Conservation (phyloP, 2,329 filamentous ascomycete species). For the Colletotrichum sp. region DNA sequence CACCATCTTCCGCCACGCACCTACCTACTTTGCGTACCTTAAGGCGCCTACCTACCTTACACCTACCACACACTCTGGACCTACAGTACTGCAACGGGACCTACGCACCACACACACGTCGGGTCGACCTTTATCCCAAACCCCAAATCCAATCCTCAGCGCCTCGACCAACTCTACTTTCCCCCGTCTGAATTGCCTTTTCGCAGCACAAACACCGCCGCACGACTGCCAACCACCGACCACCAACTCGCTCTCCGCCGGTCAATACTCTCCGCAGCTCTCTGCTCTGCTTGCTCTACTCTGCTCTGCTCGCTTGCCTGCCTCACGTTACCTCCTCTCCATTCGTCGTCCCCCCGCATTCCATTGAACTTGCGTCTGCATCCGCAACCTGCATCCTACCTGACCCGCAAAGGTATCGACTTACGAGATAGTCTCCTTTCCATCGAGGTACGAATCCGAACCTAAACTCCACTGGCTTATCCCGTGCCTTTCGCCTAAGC, state of each 20-base stretch:
- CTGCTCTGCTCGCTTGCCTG: background rate
- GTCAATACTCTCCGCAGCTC: background rate
- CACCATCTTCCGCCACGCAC: background rate
- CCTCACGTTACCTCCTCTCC: background rate
- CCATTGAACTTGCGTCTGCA: background rate
- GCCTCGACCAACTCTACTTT: background rate
- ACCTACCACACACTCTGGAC: background rate
- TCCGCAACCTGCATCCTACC: background rate
- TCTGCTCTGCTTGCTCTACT: background rate
- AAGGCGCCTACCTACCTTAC: background rate
- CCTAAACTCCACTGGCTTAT: constrained; percentile 1
- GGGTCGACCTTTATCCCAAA: background rate
- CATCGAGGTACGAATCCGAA: constrained; percentile 12
- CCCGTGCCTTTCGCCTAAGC: constrained; percentile 14
- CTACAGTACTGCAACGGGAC: background rate
- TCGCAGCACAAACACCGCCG: background rate
- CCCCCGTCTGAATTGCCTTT: background rate
- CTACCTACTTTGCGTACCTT: background rate
- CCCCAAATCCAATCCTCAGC: background rate
- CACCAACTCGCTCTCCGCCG: background rate
- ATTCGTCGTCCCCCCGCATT: constrained; percentile 5
- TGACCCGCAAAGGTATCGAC: background rate
- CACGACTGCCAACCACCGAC: background rate
- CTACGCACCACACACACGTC: background rate
- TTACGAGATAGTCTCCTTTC: background rate